phyloP scores from a whole-genome alignment of 306 rosid species.

The Malus sieversii region DNA sequence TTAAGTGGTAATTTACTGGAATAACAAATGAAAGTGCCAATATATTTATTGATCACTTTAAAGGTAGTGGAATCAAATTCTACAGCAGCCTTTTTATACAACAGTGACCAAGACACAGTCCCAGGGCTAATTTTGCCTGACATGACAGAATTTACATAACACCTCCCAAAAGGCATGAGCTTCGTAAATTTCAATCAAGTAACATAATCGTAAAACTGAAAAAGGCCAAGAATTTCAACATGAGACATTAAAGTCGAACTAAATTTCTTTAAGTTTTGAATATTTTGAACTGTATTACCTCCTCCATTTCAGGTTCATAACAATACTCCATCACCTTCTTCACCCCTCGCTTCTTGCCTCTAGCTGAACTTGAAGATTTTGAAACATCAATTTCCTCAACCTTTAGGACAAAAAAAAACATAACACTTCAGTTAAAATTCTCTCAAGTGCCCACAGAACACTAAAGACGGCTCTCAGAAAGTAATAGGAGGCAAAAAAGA shows the following conservation, averaged over 20 bases:
- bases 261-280: neutral
- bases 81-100: neutral
- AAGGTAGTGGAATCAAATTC: neutral
- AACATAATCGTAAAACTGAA: neutral
- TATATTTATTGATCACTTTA: neutral
- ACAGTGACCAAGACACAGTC: neutral
- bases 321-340: slow-evolving; percentile 95
- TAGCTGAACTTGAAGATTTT: slow-evolving; percentile 61
- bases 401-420: slow-evolving; percentile 28
- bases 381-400: slow-evolving; percentile 61
- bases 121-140: neutral
- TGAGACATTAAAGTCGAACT: neutral
- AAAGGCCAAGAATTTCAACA: neutral
- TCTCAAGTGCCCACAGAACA: slow-evolving; percentile 7
- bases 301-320: slow-evolving; percentile 99
- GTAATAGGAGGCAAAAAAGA: neutral
- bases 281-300: slow-evolving; percentile 38
- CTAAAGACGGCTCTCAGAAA: neutral
- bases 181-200: neutral
- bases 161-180: neutral
- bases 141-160: neutral
- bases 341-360: slow-evolving; percentile 64
- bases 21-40: neutral
- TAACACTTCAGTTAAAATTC: slow-evolving; percentile 2
- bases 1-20: neutral